phyloP scores from a whole-genome alignment of 2,329 filamentous ascomycete species.

The Dothiorella sarmentorum region DNA sequence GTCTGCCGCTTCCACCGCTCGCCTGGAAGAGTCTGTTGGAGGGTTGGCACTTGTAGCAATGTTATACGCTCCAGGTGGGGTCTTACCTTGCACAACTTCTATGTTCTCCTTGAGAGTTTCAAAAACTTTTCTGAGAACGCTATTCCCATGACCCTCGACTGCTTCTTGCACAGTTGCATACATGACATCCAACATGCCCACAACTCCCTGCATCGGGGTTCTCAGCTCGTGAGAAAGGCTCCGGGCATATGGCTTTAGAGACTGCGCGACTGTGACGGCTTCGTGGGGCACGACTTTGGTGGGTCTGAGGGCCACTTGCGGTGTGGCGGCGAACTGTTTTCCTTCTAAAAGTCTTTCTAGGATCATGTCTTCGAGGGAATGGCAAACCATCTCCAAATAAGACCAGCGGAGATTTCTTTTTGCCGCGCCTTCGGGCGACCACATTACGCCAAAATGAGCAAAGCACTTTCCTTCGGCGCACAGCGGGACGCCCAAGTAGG shows the following conservation, averaged over 20 bases:
- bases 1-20: constrained; percentile 70
- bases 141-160: constrained; percentile 52
- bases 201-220: constrained; percentile 72
- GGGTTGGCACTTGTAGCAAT: constrained; percentile 17
- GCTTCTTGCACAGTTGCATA: constrained; percentile 68
- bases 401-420: constrained; percentile 59
- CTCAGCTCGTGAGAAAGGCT: constrained; percentile 69
- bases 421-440: constrained; percentile 60
- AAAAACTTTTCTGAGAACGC: constrained; percentile 54
- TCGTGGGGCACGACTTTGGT: constrained; percentile 53
- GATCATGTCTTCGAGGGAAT: constrained; percentile 66
- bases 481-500: constrained; percentile 64
- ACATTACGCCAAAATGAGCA: constrained; percentile 70
- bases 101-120: constrained; percentile 64
- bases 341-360: constrained; percentile 56
- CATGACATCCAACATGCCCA: constrained; percentile 75
- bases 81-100: constrained; percentile 63
- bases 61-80: not conserved
- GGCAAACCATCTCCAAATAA: constrained; percentile 64
- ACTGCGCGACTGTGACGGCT: constrained; percentile 58
- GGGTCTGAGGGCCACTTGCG: constrained; percentile 20
- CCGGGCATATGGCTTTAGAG: constrained; percentile 67
- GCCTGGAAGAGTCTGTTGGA: constrained; percentile 61
- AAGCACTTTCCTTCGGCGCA: constrained; percentile 64
- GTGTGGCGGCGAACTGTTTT: constrained; percentile 42